A percentile compares a stretch with the other conserved stretches of the same genome.
Conservation (phyloP, 495 filamentous ascomycete species). For the Penicillium cataractarum region DNA sequence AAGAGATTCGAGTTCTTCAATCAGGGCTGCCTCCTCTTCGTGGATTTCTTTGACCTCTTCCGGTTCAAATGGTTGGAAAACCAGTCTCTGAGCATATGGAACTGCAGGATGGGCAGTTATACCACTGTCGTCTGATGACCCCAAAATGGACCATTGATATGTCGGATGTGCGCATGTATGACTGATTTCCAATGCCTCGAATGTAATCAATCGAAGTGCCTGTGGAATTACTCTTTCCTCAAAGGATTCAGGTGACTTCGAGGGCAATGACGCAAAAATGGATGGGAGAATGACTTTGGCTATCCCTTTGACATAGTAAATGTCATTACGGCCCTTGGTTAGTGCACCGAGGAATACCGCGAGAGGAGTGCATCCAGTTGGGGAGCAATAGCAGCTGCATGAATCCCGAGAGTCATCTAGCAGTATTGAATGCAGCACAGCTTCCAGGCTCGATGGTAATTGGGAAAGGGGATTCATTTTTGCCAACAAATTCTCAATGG, state of each 20-base stretch:
- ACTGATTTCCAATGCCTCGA: neutral
- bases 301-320: neutral
- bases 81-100: neutral
- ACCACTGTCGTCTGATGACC: too few species aligned
- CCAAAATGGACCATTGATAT: too few species aligned
- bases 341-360: neutral
- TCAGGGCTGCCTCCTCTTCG: neutral
- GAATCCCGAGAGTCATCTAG: neutral
- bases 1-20: neutral
- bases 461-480: too few species aligned
- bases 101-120: neutral
- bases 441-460: neutral
- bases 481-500: too few species aligned
- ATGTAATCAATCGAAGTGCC: neutral
- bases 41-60: neutral
- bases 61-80: neutral
- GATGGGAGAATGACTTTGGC: too few species aligned
- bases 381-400: neutral
- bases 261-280: neutral
- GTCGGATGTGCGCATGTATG: too few species aligned
- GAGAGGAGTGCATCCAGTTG: neutral
- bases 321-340: too few species aligned
- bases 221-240: neutral
- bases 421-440: neutral
- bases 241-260: neutral